These are phyloP conservation scores for Tricholoma flavovirens DNA, from an alignment of 768 basidiomycete genomes.

Conservation along the genomic window DNA sequence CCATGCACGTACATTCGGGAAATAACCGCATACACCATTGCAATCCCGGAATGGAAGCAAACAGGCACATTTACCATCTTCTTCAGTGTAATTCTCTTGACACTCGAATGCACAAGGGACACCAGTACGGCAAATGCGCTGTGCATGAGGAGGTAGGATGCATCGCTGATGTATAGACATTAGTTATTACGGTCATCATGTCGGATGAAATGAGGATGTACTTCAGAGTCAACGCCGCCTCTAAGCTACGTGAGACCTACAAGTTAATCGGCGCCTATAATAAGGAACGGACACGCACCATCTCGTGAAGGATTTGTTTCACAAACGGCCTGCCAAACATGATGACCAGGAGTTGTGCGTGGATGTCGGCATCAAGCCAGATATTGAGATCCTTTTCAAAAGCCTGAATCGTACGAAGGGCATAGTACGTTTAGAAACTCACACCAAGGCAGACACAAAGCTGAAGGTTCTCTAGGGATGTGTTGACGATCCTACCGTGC, in stretches of 20 bases:
- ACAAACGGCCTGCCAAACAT: background rate
- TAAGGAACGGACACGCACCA: background rate
- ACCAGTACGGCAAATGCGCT: slow-evolving; percentile 2
- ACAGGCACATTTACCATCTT: slow-evolving; percentile 7
- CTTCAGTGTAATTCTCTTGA: slow-evolving; percentile 4
- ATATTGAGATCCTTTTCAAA: background rate
- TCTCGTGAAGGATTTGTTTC: background rate
- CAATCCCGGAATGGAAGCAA: slow-evolving; percentile 6
- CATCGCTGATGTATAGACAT: slow-evolving; percentile 1
- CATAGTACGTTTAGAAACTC: background rate
- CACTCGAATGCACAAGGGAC: slow-evolving; percentile 12
- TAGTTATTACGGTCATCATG: background rate
- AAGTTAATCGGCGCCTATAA: background rate
- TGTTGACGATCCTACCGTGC: background rate
- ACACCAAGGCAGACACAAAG: background rate
- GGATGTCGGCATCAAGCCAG: slow-evolving; percentile 4
- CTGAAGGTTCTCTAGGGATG: background rate
- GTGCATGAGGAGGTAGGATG: slow-evolving; percentile 4
- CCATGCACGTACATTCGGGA: slow-evolving; percentile 2
- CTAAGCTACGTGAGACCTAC: background rate
- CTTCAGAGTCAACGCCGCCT: background rate
- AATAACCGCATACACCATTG: slow-evolving; percentile 10
- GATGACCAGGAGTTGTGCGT: background rate
- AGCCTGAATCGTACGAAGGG: background rate
- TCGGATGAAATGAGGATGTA: background rate